Conservation (phyloP, 805 yeast species). For the Lachancea fermentati region DNA sequence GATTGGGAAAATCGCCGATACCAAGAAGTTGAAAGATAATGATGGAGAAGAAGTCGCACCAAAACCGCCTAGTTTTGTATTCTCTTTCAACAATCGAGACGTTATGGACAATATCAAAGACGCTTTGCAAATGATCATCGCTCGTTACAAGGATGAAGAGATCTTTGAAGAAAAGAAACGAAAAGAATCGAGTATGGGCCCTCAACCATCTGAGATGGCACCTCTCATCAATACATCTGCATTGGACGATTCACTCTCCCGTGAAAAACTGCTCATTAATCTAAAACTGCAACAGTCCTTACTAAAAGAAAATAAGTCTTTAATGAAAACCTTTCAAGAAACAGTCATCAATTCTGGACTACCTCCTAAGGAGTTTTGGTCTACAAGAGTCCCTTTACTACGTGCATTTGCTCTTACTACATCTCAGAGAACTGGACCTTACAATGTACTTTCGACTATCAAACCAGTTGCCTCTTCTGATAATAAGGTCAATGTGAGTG, state of each 20-base stretch:
- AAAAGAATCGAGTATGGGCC: constrained; percentile 14
- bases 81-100: constrained; percentile 64
- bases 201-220: constrained; percentile 20
- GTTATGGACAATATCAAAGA: constrained; percentile 73
- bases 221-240: constrained; percentile 34
- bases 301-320: constrained; percentile 57
- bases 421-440: constrained; percentile 86
- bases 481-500: constrained; percentile 87
- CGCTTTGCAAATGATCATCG: constrained; percentile 60
- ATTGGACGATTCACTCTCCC: constrained; percentile 45
- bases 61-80: constrained; percentile 34
- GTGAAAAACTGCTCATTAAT: constrained; percentile 58
- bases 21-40: constrained; percentile 25
- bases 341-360: constrained; percentile 76
- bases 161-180: constrained; percentile 37
- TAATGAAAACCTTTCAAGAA: constrained; percentile 76
- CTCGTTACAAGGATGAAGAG: constrained; percentile 52
- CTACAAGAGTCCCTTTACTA: constrained; percentile 67
- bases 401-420: constrained; percentile 81
- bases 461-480: constrained; percentile 91
- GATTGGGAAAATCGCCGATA: constrained; percentile 38
- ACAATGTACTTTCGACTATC: constrained; percentile 88
- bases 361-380: constrained; percentile 83
- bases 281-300: constrained; percentile 73
- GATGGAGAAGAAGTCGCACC: constrained; percentile 26